Conservation (phyloP, 2,329 filamentous ascomycete genomes). For the Cryphonectria carpinicola region DNA sequence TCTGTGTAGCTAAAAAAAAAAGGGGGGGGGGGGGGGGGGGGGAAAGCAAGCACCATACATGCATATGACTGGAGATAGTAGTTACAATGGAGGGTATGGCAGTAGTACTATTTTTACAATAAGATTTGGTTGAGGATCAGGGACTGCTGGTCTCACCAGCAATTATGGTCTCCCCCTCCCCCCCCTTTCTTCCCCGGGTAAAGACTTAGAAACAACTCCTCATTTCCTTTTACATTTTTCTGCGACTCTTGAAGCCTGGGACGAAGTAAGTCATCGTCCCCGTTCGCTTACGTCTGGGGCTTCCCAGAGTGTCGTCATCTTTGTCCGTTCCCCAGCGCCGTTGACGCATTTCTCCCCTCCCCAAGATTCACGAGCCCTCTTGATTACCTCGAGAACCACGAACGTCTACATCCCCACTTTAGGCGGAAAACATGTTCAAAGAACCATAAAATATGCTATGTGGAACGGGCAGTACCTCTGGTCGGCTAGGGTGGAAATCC, state of each 20-base stretch:
- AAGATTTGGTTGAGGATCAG: neutral
- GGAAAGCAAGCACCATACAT: neutral
- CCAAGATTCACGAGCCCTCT: neutral
- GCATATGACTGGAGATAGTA: neutral
- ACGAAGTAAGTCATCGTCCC: neutral
- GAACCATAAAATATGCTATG: neutral
- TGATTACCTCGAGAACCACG: neutral
- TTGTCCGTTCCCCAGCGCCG: neutral
- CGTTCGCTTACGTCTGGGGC: neutral
- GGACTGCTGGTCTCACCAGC: neutral
- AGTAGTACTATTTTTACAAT: neutral
- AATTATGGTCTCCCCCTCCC: neutral
- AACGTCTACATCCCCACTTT: neutral
- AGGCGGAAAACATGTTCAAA: neutral
- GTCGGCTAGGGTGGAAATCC: neutral
- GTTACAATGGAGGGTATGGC: neutral
- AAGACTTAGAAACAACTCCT: neutral
- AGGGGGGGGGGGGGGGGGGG: no score
- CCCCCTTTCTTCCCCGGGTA: neutral
- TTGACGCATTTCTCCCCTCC: neutral
- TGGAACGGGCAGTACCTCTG: neutral
- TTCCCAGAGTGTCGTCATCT: neutral
- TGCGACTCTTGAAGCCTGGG: neutral
- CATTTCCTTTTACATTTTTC: neutral
- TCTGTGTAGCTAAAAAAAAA: conserved; percentile 53